Conservation (phyloP, 176 grass and related monocot species). For the Melocanna baccifera region DNA sequence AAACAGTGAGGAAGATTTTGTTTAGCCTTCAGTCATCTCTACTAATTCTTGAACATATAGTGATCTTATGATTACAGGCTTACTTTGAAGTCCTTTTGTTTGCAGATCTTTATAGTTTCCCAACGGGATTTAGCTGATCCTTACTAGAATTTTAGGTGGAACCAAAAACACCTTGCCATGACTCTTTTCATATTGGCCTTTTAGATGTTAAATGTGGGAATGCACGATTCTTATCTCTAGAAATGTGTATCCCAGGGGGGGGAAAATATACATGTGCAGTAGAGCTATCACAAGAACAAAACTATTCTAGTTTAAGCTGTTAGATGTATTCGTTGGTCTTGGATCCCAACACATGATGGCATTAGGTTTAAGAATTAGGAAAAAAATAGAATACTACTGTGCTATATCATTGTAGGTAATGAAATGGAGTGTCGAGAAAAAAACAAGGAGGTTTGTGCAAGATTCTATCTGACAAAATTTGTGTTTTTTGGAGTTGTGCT, state of each 20-base stretch:
- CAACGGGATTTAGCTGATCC: not conserved
- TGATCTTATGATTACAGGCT: not conserved
- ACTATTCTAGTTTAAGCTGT: not conserved
- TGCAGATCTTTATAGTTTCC: not conserved
- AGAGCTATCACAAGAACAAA: not conserved
- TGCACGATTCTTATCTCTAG: conserved; percentile 3
- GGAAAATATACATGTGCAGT: not conserved
- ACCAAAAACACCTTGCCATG: not conserved
- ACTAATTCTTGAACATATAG: not conserved
- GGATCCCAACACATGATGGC: not conserved
- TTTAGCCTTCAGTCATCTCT: not conserved
- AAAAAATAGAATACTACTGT: not conserved
- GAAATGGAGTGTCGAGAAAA: not conserved
- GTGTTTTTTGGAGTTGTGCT: conserved; percentile 1
- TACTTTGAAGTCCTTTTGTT: not conserved
- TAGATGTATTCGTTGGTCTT: not conserved
- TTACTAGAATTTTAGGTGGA: not conserved
- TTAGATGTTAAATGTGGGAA: not conserved
- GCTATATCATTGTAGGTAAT: not conserved
- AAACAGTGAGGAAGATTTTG: not conserved
- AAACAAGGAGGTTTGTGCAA: not conserved
- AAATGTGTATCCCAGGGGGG: not conserved
- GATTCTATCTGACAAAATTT: not conserved
- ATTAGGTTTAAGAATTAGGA: not conserved
- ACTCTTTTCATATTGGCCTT: not conserved